Evolutionary conservation across 108 stramenopile species (phyloP).

Genomic region (Aurantiochytrium sp.): DNA sequence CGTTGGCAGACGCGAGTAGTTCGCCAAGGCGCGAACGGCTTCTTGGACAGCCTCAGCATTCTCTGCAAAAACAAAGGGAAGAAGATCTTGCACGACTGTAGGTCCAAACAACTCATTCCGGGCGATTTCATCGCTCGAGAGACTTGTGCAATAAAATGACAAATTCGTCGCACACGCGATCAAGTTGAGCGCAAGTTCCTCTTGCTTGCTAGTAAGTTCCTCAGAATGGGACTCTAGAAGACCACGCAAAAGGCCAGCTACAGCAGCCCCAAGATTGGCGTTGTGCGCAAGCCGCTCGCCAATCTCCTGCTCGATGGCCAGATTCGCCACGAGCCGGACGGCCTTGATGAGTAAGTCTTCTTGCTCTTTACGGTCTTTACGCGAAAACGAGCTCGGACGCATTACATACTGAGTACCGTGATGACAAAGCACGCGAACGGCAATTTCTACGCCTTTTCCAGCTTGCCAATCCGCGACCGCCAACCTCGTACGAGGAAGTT

Average conservation of each 20-base stretch:
- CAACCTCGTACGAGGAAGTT: background rate
- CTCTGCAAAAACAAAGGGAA: background rate
- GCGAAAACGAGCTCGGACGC: background rate
- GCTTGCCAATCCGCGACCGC: background rate
- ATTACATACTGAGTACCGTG: background rate
- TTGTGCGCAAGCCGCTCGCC: background rate
- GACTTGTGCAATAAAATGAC: background rate
- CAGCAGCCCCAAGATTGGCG: background rate
- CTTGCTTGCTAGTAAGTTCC: background rate
- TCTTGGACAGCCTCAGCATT: background rate
- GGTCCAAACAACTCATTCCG: background rate
- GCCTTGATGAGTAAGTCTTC: background rate
- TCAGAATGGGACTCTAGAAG: background rate
- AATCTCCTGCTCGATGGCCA: background rate
- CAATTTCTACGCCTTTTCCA: background rate
- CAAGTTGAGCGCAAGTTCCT: background rate
- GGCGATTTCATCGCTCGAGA: background rate
- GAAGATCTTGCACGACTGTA: background rate
- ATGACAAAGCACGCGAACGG: background rate
- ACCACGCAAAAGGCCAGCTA: too few species aligned
- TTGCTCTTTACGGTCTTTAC: background rate
- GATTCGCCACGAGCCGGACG: background rate
- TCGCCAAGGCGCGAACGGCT: background rate
- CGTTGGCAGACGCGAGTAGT: background rate
- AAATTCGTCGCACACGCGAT: background rate